Evolutionary conservation across 2,329 filamentous ascomycete species (phyloP), one percentile per base, ranked within the genome.

Genomic region (Cladosporium cucumerinum): DNA sequence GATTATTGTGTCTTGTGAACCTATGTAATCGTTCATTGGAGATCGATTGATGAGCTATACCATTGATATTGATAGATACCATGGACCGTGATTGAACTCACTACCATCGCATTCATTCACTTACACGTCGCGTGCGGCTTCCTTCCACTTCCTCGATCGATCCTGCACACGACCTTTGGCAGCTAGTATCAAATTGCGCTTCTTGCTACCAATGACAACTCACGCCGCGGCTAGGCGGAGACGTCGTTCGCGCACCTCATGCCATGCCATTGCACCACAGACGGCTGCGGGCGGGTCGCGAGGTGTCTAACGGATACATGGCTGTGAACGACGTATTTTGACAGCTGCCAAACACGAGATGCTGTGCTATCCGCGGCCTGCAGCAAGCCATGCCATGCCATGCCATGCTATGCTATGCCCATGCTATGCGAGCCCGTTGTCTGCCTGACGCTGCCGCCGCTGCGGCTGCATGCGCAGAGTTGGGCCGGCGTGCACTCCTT

Each of bases 181-280:
- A 46, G 6, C 21, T 21, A 25, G 60, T n/a, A 21, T 28, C 14
- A 5, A 3, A 30, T 10, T 62, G 59, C 59, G 59, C 59, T 61
- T 61, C 46, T 48, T 16, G 16, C 48, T 23, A n/a, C 59, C 59
- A 62, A 55, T 62, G 25, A 21, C 8, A n/a, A 30, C n/a, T 8
- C 16, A 55, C 23, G 25, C 25, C 32, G 60, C 60, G 49, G 49
- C 49, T 62, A 55, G 48, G 34, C 26, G 60, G n/a, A 28, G 49
- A 32, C 34, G 60, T 54, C 49, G 48, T 39, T 62, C 34, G 60
- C 34, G 60, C 49, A 62, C 60, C 60, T 62, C 49, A 62, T 54
- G 23, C 48, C 59, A 61, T 52, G 57, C 21, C 57, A 25, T 62
- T 34, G 25, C 60, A 62, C 49, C 25, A 51, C 60, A 54, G 46